These are phyloP conservation scores for Claviceps quebecensis DNA, from an alignment of 2,329 filamentous ascomycete genomes.

Conservation along the genomic window DNA sequence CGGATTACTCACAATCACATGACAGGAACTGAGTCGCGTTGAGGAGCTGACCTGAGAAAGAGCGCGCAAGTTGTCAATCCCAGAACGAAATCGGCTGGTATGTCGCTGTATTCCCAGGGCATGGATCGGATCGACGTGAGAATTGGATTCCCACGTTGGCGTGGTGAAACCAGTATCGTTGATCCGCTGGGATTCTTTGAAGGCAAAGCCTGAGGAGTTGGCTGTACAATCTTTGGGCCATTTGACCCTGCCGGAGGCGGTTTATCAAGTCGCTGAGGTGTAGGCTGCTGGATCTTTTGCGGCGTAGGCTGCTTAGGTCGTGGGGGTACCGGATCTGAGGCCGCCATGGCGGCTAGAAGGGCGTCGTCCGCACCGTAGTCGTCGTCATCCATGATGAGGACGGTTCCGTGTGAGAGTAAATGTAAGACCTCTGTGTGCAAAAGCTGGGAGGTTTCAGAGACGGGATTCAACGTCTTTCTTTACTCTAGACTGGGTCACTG, in stretches of 20 bases:
- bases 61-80: slow-evolving; percentile 79
- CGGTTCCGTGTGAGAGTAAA: neutral
- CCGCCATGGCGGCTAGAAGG: slow-evolving; percentile 40
- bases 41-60: slow-evolving; percentile 49
- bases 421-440: neutral
- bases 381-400: slow-evolving; percentile 33
- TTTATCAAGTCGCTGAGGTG: slow-evolving; percentile 42
- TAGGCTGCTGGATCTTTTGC: slow-evolving; percentile 31
- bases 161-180: slow-evolving; percentile 75
- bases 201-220: slow-evolving; percentile 73
- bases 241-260: slow-evolving; percentile 22
- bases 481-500: no score
- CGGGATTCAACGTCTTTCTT: no score
- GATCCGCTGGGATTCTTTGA: slow-evolving; percentile 52
- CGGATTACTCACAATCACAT: neutral
- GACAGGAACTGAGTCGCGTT: no score
- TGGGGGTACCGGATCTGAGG: slow-evolving; percentile 26
- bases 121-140: slow-evolving; percentile 68
- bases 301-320: slow-evolving; percentile 25
- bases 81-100: slow-evolving; percentile 85
- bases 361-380: slow-evolving; percentile 45
- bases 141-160: slow-evolving; percentile 91
- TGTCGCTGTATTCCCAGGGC: slow-evolving; percentile 94
- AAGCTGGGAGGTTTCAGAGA: neutral
- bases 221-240: slow-evolving; percentile 57